Conservation (phyloP, 495 filamentous ascomycete genomes). For the Lasiosphaeria hispida region DNA sequence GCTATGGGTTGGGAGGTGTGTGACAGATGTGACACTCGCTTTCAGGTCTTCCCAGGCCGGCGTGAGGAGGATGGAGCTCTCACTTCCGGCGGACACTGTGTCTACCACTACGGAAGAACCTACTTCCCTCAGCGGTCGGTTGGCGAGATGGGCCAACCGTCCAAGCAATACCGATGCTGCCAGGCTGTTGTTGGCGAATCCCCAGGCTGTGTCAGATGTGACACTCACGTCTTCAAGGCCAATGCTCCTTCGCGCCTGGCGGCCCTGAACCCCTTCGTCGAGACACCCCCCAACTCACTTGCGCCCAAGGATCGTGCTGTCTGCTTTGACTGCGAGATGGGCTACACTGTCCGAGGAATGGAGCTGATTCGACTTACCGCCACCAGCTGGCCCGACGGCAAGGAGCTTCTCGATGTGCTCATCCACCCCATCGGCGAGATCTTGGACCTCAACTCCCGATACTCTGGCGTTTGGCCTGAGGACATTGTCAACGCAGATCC, state of each 20-base stretch:
- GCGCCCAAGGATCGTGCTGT: constrained; percentile 51
- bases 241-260: constrained; percentile 73
- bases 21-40: constrained; percentile 79
- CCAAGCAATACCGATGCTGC: constrained; percentile 76
- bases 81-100: constrained; percentile 72
- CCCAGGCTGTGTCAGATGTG: constrained; percentile 64
- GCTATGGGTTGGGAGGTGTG: constrained; percentile 79
- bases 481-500: constrained; percentile 66
- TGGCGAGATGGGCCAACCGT: constrained; percentile 43
- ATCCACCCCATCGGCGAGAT: constrained; percentile 81
- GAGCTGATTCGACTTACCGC: constrained; percentile 89
- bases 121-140: constrained; percentile 46
- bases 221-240: constrained; percentile 86
- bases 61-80: constrained; percentile 76
- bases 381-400: constrained; percentile 77
- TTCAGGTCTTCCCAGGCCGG: constrained; percentile 90
- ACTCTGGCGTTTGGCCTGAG: constrained; percentile 76
- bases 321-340: constrained; percentile 96
- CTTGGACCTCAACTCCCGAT: constrained; percentile 86
- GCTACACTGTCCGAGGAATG: constrained; percentile 80
- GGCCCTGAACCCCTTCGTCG: constrained; percentile 70
- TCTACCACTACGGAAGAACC: constrained; percentile 68
- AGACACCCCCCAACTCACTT: constrained; percentile 64
- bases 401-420: constrained; percentile 74
- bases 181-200: constrained; percentile 64